phyloP scores from a whole-genome alignment of 2,329 filamentous ascomycete species.

The Cladophialophora carrionii region DNA sequence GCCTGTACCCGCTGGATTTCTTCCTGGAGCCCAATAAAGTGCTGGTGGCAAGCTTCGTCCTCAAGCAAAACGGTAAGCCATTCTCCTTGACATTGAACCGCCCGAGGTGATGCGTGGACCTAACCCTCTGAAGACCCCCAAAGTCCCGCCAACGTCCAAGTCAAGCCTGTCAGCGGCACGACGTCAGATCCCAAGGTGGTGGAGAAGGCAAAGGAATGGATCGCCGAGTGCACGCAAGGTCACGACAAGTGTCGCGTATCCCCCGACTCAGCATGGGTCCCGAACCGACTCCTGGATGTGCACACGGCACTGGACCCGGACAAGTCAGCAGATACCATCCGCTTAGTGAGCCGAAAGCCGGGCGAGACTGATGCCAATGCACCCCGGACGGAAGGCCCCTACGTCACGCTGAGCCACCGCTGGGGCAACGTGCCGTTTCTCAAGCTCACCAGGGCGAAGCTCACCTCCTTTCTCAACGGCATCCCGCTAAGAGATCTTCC shows the following conservation, averaged over 20 bases:
- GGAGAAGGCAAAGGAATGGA: conserved; percentile 17
- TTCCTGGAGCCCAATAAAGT: conserved; percentile 5
- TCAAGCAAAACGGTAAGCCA: conserved; percentile 17
- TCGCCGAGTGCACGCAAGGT: conserved; percentile 15
- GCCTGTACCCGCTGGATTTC: conserved; percentile 22
- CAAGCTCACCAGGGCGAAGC: conserved; percentile 14
- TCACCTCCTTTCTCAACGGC: conserved; percentile 2
- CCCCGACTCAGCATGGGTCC: conserved; percentile 16
- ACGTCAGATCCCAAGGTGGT: conserved; percentile 21
- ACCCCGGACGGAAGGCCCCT: conserved; percentile 12
- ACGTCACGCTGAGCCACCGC: conserved; percentile 26
- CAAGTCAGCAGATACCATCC: background rate
- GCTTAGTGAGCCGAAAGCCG: conserved; percentile 12
- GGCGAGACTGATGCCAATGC: conserved; percentile 7
- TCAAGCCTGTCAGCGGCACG: conserved; percentile 7
- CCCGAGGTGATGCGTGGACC: background rate
- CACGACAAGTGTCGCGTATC: conserved; percentile 10
- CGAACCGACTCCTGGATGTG: conserved; percentile 21
- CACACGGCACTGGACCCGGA: background rate
- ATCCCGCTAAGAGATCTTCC: conserved; percentile 14
- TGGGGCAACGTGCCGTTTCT: conserved; percentile 23
- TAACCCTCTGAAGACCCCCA: background rate
- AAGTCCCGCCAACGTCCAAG: background rate
- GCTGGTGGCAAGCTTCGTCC: conserved; percentile 17
- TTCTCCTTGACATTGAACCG: background rate